A percentile compares a stretch with the other conserved stretches of the same genome.
Conservation (phyloP, 768 basidiomycete genomes). For the Phallus indusiatus region DNA sequence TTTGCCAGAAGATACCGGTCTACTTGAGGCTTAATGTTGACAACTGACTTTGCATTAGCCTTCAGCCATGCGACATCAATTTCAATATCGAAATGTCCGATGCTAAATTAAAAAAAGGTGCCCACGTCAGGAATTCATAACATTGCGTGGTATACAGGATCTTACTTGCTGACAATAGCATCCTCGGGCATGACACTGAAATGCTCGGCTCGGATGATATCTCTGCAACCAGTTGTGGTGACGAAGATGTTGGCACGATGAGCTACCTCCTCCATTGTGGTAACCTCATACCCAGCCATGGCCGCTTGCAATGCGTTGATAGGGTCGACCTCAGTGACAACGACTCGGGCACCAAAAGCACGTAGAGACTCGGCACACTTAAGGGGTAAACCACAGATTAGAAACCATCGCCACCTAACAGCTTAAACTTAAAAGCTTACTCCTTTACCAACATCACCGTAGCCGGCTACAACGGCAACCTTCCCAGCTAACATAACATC, state of each 20-base stretch:
- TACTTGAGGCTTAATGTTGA: constrained; percentile 98
- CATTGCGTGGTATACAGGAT: constrained; percentile 10
- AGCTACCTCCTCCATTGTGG: constrained; percentile 97
- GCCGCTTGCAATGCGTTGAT: constrained; percentile 99
- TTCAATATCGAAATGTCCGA: constrained; percentile 80
- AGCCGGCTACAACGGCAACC: constrained; percentile 97
- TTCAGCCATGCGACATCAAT: constrained; percentile 99
- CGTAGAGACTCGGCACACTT: constrained; percentile 97
- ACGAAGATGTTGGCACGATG: constrained; percentile 86
- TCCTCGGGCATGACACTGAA: constrained; percentile 94
- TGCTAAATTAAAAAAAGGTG: constrained; percentile 42
- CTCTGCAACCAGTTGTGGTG: constrained; percentile 97
- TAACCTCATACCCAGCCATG: constrained; percentile 99
- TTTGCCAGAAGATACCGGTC: constrained; percentile 91
- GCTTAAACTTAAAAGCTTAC: constrained; percentile 40
- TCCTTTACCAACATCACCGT: constrained; percentile 98
- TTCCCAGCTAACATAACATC: constrained; percentile 99
- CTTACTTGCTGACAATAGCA: constrained; percentile 96
- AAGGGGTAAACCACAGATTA: constrained; percentile 7
- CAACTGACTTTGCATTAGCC: constrained; percentile 69
- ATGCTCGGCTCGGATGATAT: constrained; percentile 91
- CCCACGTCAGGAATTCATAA: constrained; percentile 9
- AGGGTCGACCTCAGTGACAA: constrained; percentile 97
- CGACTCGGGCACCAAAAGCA: constrained; percentile 94
- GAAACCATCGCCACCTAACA: constrained; percentile 1